A percentile compares a stretch with the other conserved stretches of the same genome.
Evolutionary conservation across 306 rosid species (phyloP).

Genomic region (Cyamopsis tetragonoloba): DNA sequence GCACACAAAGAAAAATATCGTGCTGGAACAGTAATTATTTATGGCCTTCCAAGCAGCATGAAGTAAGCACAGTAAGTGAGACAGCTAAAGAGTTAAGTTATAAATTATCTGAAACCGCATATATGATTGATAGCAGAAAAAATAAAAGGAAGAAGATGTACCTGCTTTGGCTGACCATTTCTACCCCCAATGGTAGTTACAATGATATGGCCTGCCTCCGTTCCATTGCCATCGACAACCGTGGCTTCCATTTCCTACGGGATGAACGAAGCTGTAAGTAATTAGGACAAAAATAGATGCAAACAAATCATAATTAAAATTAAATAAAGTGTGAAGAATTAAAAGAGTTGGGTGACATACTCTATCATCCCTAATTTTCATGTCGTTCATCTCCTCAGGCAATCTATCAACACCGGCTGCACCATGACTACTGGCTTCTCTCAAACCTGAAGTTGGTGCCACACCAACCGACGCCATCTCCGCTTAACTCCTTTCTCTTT

Average conservation of each 20-base stretch:
- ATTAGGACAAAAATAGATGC: background rate
- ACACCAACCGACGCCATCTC: conserved; percentile 82
- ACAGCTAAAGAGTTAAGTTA: background rate
- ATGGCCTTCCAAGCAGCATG: background rate
- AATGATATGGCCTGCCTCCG: conserved; percentile 91
- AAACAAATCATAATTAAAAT: background rate
- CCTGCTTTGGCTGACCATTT: conserved; percentile 97
- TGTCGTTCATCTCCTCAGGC: conserved; percentile 96
- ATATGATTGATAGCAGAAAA: background rate
- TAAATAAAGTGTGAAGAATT: background rate
- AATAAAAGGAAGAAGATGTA: background rate
- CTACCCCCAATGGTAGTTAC: conserved; percentile 96
- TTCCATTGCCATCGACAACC: conserved; percentile 87
- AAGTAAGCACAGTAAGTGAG: background rate
- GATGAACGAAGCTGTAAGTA: conserved; percentile 17
- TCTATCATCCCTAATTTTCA: conserved; percentile 94
- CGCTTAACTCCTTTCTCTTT: conserved; percentile 22
- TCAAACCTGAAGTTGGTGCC: conserved; percentile 64
- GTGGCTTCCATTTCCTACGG: conserved; percentile 87
- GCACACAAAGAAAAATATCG: background rate
- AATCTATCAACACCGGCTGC: conserved; percentile 73
- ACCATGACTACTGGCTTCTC: conserved; percentile 61
- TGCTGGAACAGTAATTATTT: background rate
- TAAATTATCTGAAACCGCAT: conserved; percentile 1
- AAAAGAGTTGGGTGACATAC: conserved; percentile 31